Evolutionary conservation across 2,329 filamentous ascomycete genomes (phyloP).

Genomic region (Akanthomyces dipterigenus): DNA sequence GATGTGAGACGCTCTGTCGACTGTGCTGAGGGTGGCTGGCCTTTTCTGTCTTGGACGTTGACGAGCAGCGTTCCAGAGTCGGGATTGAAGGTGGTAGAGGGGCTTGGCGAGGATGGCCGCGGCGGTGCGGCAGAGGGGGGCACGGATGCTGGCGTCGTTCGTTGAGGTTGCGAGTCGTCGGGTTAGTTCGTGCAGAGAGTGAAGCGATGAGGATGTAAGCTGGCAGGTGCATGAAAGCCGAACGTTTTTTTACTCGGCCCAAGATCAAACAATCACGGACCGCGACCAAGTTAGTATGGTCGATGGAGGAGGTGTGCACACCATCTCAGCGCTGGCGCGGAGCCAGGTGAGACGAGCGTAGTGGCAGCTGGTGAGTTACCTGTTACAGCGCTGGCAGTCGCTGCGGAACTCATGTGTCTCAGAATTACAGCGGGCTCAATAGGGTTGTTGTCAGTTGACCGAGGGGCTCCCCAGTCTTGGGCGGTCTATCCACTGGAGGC

Average conservation of each 20-base stretch:
- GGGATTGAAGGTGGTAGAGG: background rate
- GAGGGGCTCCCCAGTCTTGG: constrained; percentile 5
- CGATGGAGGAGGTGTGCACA: constrained; percentile 2
- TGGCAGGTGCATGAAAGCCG: constrained; percentile 8
- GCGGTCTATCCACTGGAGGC: background rate
- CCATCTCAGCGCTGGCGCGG: background rate
- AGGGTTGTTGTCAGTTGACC: background rate
- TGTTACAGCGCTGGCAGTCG: background rate
- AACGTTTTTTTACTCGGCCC: background rate
- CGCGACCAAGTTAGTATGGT: background rate
- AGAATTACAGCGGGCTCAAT: background rate
- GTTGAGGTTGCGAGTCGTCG: background rate
- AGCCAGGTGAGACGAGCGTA: background rate
- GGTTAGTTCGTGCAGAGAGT: background rate
- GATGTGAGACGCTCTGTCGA: background rate
- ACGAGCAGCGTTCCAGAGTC: constrained; percentile 2
- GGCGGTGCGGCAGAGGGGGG: background rate
- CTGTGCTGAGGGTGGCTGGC: background rate
- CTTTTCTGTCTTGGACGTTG: background rate
- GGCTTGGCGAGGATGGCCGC: background rate
- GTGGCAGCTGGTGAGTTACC: background rate
- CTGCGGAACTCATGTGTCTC: background rate
- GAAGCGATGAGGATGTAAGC: constrained; percentile 4
- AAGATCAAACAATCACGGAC: background rate
- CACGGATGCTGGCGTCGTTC: constrained; percentile 4